A percentile compares a stretch with the other conserved stretches of the same genome.
phyloP scores from a whole-genome alignment of 495 filamentous ascomycete species.

The Evansstolkia leycettana region DNA sequence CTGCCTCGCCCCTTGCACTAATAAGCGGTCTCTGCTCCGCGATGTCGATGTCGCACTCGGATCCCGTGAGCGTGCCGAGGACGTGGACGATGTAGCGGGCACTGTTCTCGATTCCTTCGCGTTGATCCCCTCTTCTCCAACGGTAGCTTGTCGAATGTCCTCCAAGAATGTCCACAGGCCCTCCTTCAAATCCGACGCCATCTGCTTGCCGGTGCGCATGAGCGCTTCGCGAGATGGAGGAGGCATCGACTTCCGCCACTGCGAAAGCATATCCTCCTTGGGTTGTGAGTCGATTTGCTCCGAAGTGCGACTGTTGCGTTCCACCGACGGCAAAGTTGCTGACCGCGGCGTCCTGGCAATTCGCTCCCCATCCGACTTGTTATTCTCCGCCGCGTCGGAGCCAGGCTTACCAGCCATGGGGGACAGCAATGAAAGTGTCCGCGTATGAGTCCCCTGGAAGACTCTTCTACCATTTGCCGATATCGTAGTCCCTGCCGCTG shows the following conservation, averaged over 20 bases:
- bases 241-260: slow-evolving; percentile 32
- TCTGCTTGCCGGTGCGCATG: slow-evolving; percentile 63
- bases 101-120: slow-evolving; percentile 35
- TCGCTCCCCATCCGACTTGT: slow-evolving; percentile 12
- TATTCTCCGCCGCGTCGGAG: slow-evolving; percentile 2
- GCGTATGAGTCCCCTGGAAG: slow-evolving; percentile 63
- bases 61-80: slow-evolving; percentile 21
- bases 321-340: slow-evolving; percentile 33
- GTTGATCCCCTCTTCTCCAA: slow-evolving; percentile 77
- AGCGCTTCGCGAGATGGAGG: slow-evolving; percentile 42
- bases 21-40: slow-evolving; percentile 27
- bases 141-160: slow-evolving; percentile 85
- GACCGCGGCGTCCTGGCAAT: slow-evolving; percentile 29
- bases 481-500: slow-evolving; percentile 22
- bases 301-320: slow-evolving; percentile 15
- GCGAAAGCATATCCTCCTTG: slow-evolving; percentile 21
- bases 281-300: slow-evolving; percentile 13
- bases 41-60: slow-evolving; percentile 25
- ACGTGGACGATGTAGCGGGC: slow-evolving; percentile 11
- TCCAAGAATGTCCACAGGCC: slow-evolving; percentile 97
- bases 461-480: slow-evolving; percentile 43
- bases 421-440: slow-evolving; percentile 77
- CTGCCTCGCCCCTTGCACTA: slow-evolving; percentile 12
- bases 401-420: slow-evolving; percentile 34
- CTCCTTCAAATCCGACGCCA: slow-evolving; percentile 79